Evolutionary conservation across 2,329 filamentous ascomycete genomes (phyloP), one percentile per base, ranked within the genome.

Genomic region (Fusarium udum): DNA sequence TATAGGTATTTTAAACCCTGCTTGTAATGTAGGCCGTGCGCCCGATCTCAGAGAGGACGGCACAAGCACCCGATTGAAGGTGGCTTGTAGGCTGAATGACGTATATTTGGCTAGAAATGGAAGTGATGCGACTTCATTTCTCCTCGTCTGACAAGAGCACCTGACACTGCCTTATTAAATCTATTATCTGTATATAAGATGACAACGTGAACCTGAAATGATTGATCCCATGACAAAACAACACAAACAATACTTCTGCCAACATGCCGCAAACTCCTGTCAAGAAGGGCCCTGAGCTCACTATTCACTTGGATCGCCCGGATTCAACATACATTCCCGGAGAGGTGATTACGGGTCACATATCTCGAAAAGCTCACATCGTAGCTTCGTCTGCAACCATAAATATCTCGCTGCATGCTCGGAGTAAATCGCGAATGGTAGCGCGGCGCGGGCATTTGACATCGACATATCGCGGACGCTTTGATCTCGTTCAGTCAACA

Each of bases 121-220:
- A 58, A 51, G 24, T 58, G 42, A 51, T 49, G 10, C 6, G 40
- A 58, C 32, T 26, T n/a, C 4, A 14, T n/a, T 28, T 26, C 55
- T 58, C 55, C 55, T 8, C n/a, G 12, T 58, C 40, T 51, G 42
- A 36, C 40, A 3, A 11, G 12, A 49, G 12, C 32, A 43, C 14
- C n/a, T 10, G 24, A 13, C n/a, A 20, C 2, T 6, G 12, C 13
- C 7, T 10, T 13, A 8, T 4, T 6, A 51, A 6, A 3, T 34
- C 20, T 6, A 13, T 28, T 6, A 18, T n/a, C 2, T 34, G 28
- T 28, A 31, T n/a, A 31, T 28, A 22, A 3, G 11, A 26, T 9
- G 7, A 22, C 14, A 7, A 16, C 3, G 10, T 10, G 0, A 2
- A 28, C 6, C 4, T 5, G 0, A 14, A 16, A 4, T 20, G 4